Evolutionary conservation across 1,284 basidiomycete species (phyloP).

Genomic region (Sutorius eximius): DNA sequence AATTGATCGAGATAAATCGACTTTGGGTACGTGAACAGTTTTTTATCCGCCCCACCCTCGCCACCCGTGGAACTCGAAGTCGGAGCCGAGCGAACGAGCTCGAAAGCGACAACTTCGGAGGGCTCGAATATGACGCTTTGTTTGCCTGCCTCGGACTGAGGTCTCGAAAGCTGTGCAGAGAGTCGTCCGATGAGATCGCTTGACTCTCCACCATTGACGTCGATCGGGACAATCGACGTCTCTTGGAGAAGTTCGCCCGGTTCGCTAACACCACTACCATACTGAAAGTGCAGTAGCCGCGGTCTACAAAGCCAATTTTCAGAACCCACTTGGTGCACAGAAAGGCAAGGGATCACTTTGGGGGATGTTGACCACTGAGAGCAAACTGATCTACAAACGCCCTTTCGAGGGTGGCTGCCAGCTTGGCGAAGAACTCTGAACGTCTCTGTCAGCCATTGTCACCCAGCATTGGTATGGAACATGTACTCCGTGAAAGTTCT

Average conservation of each 20-base stretch:
- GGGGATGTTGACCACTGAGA: constrained; percentile 21
- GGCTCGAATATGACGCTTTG: constrained; percentile 60
- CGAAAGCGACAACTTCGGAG: constrained; percentile 62
- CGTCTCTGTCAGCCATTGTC: constrained; percentile 1
- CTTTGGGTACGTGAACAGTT: constrained; percentile 61
- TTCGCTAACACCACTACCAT: constrained; percentile 38
- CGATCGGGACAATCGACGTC: constrained; percentile 43
- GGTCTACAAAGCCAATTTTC: constrained; percentile 11
- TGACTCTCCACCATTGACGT: constrained; percentile 37
- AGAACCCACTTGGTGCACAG: neutral
- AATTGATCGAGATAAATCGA: constrained; percentile 71
- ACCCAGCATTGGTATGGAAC: neutral
- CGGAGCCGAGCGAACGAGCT: constrained; percentile 39
- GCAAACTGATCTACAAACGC: constrained; percentile 33
- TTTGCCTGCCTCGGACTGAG: constrained; percentile 22
- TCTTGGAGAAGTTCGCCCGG: constrained; percentile 34
- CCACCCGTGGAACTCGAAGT: neutral
- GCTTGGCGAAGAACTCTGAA: constrained; percentile 40
- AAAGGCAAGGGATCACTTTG: constrained; percentile 28
- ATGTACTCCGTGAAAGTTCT: constrained; percentile 41
- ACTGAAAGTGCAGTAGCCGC: constrained; percentile 45
- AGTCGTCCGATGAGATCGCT: constrained; percentile 64
- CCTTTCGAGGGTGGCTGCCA: constrained; percentile 39
- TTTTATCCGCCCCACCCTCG: constrained; percentile 36
- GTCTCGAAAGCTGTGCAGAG: constrained; percentile 45